Base-by-base conservation (phyloP, 805 yeast genomes). In the Helenozyma rhizophorensis region DNA sequence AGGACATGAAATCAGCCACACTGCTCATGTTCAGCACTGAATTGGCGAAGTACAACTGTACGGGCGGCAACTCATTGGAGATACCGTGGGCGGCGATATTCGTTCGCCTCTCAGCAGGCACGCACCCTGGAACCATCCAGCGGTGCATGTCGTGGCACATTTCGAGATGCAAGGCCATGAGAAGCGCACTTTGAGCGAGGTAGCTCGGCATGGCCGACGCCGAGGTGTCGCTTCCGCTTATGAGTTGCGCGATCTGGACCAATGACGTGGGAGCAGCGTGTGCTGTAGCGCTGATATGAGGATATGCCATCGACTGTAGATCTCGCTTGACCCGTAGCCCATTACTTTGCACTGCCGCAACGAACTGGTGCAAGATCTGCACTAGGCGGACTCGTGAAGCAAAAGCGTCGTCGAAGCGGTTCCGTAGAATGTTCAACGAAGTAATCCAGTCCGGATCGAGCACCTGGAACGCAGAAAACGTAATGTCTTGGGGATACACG, bases 401-500 rank as follows among this genome's bases (percentile, higher is more conserved):
- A 30, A 23, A 43, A 3, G 33, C 21, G 9, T 28, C 50, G 30
- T 53, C 52, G 41, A 45, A 50, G 16, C 58, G 48, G 34, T 53
- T 46, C 12, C 48, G 55, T 10, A 52, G 27, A 1, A 55, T 36
- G 1, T 39, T 31, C 9, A 45, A 30, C 9, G 40, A 34, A 2
- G 32, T 22, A 6, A 60, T 38, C 44, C 50, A 43, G 2, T 40
- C 51, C 4, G 42, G 28, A 10, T 53, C 47, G 9, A 61, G 33
- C 4, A 65, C 54, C 16, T 45, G 37, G 34, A 47, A 45, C 7
- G 58, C 34, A 25, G 58, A 65, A 27, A 65, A 53, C 4, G 54
- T 51, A n/a, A 65, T 43, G 25, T 54, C 47, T 14, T 39, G 41
- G 6, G 68, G 52, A 14, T 51, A 36, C 1, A 65, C 59, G 4